phyloP scores from a whole-genome alignment of 2,329 filamentous ascomycete species.

The Fusarium paranaense region DNA sequence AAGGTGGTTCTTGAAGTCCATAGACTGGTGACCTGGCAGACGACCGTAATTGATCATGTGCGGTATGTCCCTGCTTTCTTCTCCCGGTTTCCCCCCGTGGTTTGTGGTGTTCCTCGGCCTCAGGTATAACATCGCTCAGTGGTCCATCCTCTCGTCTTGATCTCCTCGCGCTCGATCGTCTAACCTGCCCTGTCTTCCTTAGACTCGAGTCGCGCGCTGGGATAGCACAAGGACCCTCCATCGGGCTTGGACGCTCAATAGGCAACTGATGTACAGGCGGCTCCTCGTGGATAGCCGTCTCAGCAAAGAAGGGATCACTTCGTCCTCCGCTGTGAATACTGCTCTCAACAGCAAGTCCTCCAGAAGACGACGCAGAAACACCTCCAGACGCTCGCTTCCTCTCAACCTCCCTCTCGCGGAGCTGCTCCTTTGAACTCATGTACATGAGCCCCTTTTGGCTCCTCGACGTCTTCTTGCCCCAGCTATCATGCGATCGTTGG shows the following conservation, averaged over 20 bases:
- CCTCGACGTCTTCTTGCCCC: constrained; percentile 68
- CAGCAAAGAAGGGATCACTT: constrained; percentile 63
- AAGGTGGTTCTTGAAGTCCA: constrained; percentile 38
- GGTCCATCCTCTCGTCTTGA: constrained; percentile 60
- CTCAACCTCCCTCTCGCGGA: constrained; percentile 72
- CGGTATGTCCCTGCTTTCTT: constrained; percentile 29
- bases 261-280: constrained; percentile 47
- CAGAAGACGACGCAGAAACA: constrained; percentile 32
- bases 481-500: constrained; percentile 70
- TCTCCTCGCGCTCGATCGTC: constrained; percentile 63
- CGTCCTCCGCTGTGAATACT: constrained; percentile 52
- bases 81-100: constrained; percentile 35
- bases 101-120: constrained; percentile 51
- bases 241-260: constrained; percentile 31
- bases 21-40: constrained; percentile 33
- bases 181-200: constrained; percentile 65
- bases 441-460: constrained; percentile 73
- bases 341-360: constrained; percentile 53
- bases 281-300: constrained; percentile 69
- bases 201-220: constrained; percentile 77
- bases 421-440: constrained; percentile 77
- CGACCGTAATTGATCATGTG: constrained; percentile 24
- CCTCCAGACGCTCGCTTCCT: constrained; percentile 62
- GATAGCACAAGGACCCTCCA: constrained; percentile 64
- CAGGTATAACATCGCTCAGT: constrained; percentile 56